phyloP scores from a whole-genome alignment of 257 asterid genomes.

The Nicotiana noctiflora region DNA sequence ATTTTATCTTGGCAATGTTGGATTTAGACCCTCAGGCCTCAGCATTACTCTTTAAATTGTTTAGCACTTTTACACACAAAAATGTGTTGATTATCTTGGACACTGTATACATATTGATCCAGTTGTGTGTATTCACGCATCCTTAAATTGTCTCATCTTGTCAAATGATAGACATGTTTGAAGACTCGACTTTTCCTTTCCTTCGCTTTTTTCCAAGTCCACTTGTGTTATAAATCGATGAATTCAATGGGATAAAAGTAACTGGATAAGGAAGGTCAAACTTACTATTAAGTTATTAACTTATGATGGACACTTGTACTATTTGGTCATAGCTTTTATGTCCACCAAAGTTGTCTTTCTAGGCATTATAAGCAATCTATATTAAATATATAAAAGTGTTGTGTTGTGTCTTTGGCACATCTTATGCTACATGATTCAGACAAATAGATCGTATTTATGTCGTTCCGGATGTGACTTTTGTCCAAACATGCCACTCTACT shows the following conservation, averaged over 20 bases:
- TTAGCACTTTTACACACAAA: background rate
- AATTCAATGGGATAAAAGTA: background rate
- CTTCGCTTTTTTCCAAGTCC: constrained; percentile 2
- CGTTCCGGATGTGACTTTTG: background rate
- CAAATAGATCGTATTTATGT: background rate
- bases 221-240: background rate
- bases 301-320: background rate
- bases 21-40: background rate
- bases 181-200: background rate
- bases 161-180: background rate
- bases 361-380: background rate
- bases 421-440: background rate
- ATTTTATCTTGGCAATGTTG: background rate
- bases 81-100: background rate
- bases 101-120: background rate
- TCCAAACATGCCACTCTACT: background rate
- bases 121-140: background rate
- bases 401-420: background rate
- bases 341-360: background rate
- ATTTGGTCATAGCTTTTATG: background rate
- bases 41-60: background rate
- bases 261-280: background rate
- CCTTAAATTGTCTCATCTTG: background rate
- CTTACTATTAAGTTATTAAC: background rate
- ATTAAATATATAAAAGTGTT: background rate